These are phyloP conservation scores for Rhizopus microsporus DNA, from an alignment of 371 early-diverging fungal species.

Conservation along the genomic window DNA sequence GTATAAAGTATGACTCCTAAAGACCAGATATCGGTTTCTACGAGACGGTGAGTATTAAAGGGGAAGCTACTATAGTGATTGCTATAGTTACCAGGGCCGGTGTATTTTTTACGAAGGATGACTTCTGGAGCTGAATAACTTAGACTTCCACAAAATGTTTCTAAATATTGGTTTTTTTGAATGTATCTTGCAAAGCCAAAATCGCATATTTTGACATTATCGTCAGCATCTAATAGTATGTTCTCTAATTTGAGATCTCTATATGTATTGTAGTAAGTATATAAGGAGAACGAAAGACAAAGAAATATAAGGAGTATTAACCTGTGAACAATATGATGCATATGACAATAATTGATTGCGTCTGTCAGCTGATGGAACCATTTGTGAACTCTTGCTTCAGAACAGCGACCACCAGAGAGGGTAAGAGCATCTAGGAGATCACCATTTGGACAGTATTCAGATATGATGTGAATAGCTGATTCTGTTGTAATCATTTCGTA, in stretches of 20 bases:
- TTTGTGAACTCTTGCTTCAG: conserved; percentile 50
- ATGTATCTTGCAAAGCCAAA: conserved; percentile 87
- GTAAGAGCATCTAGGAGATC: conserved; percentile 75
- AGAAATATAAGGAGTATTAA: background rate
- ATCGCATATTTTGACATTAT: conserved; percentile 81
- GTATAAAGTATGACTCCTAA: conserved; percentile 77
- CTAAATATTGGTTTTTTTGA: conserved; percentile 66
- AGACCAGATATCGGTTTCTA: conserved; percentile 81
- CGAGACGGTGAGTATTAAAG: background rate
- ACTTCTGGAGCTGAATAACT: conserved; percentile 87
- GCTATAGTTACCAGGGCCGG: conserved; percentile 55
- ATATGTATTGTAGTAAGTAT: conserved; percentile 12
- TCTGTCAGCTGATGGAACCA: conserved; percentile 74
- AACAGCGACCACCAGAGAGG: conserved; percentile 49
- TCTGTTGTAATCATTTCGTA: conserved; percentile 86
- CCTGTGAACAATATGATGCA: conserved; percentile 68
- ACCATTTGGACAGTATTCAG: conserved; percentile 78
- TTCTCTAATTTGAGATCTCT: conserved; percentile 87
- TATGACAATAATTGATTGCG: conserved; percentile 80
- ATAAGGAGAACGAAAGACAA: conserved; percentile 3
- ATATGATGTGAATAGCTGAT: conserved; percentile 78
- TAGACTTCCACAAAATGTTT: conserved; percentile 83
- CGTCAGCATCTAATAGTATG: conserved; percentile 73
- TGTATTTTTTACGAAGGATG: conserved; percentile 67
- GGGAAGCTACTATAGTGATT: conserved; percentile 32